phyloP scores from a whole-genome alignment of 108 stramenopile genomes.

The Skeletonema marinoi region DNA sequence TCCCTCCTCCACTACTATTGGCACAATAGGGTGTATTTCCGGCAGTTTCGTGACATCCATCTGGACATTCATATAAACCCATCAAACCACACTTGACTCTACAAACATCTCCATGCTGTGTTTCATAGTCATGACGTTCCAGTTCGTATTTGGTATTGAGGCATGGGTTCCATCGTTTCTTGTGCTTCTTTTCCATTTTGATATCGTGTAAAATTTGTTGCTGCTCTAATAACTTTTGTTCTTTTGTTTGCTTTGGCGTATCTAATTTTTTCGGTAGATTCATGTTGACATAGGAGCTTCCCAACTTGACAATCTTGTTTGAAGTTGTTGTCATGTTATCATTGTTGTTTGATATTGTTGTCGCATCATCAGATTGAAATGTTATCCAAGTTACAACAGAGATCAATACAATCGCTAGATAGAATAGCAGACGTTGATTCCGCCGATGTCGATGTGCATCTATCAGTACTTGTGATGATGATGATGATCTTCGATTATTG shows the following conservation, averaged over 20 bases:
- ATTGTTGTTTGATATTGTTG: background rate
- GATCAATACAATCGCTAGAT: constrained; percentile 3
- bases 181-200: background rate
- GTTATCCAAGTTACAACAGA: constrained; percentile 6
- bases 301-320: constrained; percentile 2
- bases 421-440: constrained; percentile 7
- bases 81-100: constrained; percentile 22
- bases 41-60: constrained; percentile 30
- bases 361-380: background rate
- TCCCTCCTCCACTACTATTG: background rate
- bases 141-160: constrained; percentile 24
- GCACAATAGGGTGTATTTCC: constrained; percentile 22
- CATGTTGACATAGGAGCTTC: constrained; percentile 3
- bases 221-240: constrained; percentile 4
- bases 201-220: constrained; percentile 14
- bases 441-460: constrained; percentile 7
- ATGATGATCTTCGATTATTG: background rate
- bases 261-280: background rate
- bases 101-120: constrained; percentile 32
- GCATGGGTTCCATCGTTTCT: constrained; percentile 31
- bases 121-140: constrained; percentile 30
- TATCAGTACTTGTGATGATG: background rate
- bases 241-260: background rate
- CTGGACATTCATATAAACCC: constrained; percentile 11
- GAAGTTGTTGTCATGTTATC: background rate